Evolutionary conservation across 176 grass and related monocot species (phyloP).

Genomic region (Aegilops sharonensis): DNA sequence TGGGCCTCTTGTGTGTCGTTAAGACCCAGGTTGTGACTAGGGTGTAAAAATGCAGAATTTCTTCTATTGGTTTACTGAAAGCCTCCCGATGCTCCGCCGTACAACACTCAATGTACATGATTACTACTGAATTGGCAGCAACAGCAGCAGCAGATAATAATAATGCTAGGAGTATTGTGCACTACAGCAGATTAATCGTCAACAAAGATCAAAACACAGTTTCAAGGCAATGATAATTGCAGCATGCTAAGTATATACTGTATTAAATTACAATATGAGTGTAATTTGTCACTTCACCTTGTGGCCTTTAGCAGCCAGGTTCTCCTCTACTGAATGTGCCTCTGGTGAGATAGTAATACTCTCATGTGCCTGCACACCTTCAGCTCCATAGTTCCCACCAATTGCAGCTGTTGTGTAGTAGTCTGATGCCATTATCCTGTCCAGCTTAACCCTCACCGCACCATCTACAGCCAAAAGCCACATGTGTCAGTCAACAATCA

Average conservation of each 20-base stretch:
- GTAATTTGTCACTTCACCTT: slow-evolving; percentile 26
- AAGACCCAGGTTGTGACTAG: no score
- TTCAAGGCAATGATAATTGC: slow-evolving; percentile 10
- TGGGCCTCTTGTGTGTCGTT: no score
- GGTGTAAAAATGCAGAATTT: no score
- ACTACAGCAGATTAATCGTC: not conserved
- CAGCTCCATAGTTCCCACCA: slow-evolving; percentile 36
- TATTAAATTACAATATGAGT: not conserved
- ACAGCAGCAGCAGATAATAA: no score
- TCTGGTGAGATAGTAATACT: slow-evolving; percentile 27
- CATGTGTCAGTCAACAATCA: no score
- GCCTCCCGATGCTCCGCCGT: no score
- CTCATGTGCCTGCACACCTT: slow-evolving; percentile 31
- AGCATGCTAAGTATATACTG: not conserved
- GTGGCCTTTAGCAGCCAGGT: slow-evolving; percentile 8
- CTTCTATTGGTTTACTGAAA: no score
- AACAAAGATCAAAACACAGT: not conserved
- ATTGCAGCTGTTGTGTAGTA: slow-evolving; percentile 77
- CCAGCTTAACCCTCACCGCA: slow-evolving; percentile 69
- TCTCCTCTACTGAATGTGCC: slow-evolving; percentile 29
- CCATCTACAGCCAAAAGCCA: slow-evolving; percentile 47
- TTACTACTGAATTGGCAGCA: no score
- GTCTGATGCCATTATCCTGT: slow-evolving; percentile 79
- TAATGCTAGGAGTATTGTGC: not conserved
- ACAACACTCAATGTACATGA: no score